Base-by-base conservation (phyloP, 257 asterid species). In the Cinchona pubescens region DNA sequence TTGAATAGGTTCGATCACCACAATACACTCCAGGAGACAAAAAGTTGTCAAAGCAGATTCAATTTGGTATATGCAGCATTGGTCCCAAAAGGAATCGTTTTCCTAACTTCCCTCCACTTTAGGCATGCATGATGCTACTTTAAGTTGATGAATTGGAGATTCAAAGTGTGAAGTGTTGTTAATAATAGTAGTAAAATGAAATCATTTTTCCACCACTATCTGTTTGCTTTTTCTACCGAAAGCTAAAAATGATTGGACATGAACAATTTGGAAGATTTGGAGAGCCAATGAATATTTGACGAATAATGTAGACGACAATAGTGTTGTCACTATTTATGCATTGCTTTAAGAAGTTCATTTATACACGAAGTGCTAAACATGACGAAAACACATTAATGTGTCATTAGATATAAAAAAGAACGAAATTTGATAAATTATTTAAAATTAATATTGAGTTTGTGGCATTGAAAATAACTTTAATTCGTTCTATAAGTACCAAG, bases 191-290 rank as follows among this genome's bases (percentile, higher is more conserved):
- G 13, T 34, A 25, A 73, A 34, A 14, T 14, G 37, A 58, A 58
- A n/a, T 43, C 29, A 38, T 60, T 60, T 61, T 32, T 55, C 76
- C 60, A 73, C 60, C 60, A 73, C 60, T 61, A 42, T 25, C 14
- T 38, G 25, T 29, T 43, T 32, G 12, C 35, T 61, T 61, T 29
- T 61, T 61, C 23, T 61, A 61, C 77, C 34, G 77, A 74, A 61
- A 74, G 62, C 61, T 45, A 45, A 29, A 29, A 2, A 1, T 73
- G 59, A 74, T 21, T 43, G 59, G 77, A 74, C 70, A 7, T 21
- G 61, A 42, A 48, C 27, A 32, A 56, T 38, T 72, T 7, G 16
- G 46, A 40, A 38, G 48, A 37, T 65, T 35, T 19, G 35, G 7
- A 58, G 32, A 8, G 62, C 15, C 15, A 10, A 56, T 21, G 61